Percentiles rank a stretch among this genome's conserved stretches.
phyloP scores from a whole-genome alignment of 345 rosid genomes.

The Corchorus olitorius region DNA sequence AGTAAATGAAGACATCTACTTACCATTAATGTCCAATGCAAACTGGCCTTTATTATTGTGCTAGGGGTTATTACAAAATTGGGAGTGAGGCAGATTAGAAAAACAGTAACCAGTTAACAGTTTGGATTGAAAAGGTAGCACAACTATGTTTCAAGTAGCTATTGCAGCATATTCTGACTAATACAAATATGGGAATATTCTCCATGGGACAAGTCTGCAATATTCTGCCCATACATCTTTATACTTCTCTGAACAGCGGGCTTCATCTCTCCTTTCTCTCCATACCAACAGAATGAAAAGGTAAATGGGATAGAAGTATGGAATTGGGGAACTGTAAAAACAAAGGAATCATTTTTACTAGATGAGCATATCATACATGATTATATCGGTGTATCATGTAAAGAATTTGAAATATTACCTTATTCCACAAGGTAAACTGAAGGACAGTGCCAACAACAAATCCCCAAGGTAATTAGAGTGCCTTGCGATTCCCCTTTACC shows the following conservation, averaged over 20 bases:
- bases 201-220: constrained; percentile 76
- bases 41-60: too few species aligned
- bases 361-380: background rate
- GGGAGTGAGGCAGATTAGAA: too few species aligned
- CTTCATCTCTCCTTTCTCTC: constrained; percentile 91
- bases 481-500: constrained; percentile 89
- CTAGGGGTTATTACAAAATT: too few species aligned
- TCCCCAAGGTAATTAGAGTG: constrained; percentile 97
- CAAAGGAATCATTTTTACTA: constrained; percentile 14
- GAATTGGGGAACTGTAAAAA: constrained; percentile 67
- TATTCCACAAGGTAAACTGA: constrained; percentile 90
- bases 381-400: background rate
- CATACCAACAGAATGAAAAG: constrained; percentile 84
- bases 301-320: constrained; percentile 85
- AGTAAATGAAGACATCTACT: too few species aligned
- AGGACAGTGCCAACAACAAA: constrained; percentile 84
- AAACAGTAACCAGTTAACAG: background rate
- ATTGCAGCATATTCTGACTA: constrained; percentile 30
- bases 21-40: too few species aligned
- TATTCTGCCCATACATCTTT: constrained; percentile 85
- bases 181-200: constrained; percentile 84
- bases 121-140: background rate
- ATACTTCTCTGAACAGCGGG: constrained; percentile 87
- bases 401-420: constrained; percentile 44
- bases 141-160: background rate